Evolutionary conservation across 305 asterid species (phyloP), one percentile per base, ranked within the genome.

Genomic region (Coffea humblotiana): DNA sequence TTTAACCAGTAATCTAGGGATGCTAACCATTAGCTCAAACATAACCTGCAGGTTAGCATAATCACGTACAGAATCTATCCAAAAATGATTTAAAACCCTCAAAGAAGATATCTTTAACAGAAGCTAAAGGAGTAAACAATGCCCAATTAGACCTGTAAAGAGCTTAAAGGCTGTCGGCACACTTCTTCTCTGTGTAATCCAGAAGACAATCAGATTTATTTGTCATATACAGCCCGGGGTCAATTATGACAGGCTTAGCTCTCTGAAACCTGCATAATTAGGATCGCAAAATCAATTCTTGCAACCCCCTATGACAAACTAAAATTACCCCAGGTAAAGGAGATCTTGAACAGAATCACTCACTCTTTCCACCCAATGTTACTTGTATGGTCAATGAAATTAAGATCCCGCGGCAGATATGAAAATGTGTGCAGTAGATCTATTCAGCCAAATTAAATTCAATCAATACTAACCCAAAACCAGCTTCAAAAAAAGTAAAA

Each of bases 281-380:
- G 19, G n/a, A 77, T 47, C 76, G 60, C 58, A 23, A 16, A 74
- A 83, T 51, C 64, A 84, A 74, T 76, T 63, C 76, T 61, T 54
- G 25, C 35, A 79, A 16, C 37, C 61, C 65, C 23, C 66, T 25
- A 48, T 10, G n/a, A 23, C 48, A 64, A 58, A 23, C 9, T 21
- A 8, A 16, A 65, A 48, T 16, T 13, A 40, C 25, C 45, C 45
- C 12, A 1, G 2, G 61, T 54, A 47, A 66, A 67, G 43, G 29
- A 43, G 73, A 64, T 76, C 35, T 66, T 71, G 64, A 76, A 40
- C 60, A 78, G 40, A 65, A 32, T 13, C 52, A 87, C 98, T 93
- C 84, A 95, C 99, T 96, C 99, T 87, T 96, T 96, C 99, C 99
- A 96, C 65, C 99, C 99, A 85, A 96, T 96, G 68, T 96, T 81